Base-by-base conservation (phyloP, 1,284 basidiomycete species). In the Cutaneotrichosporon daszewskae region DNA sequence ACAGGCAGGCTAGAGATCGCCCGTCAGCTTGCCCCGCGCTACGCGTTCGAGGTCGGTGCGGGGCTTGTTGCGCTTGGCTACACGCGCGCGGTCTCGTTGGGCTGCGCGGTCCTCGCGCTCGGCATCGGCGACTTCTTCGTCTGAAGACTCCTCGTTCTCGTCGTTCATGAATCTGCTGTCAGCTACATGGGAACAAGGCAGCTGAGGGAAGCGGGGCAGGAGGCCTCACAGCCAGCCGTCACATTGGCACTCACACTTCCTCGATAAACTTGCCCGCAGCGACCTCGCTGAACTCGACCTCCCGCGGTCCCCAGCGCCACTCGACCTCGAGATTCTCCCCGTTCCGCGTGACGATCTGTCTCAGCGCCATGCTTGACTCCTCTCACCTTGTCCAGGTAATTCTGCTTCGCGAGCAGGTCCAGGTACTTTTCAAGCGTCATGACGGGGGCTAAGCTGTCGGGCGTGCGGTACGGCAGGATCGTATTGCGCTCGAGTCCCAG, bases 221-320 rank as follows among this genome's bases (percentile, higher is more conserved):
- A n/a, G 14, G 11, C 14, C 13, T 22, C 10, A 20, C 9, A 3
- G 3, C 22, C 23, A 40, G 27, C n/a, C 4, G n/a, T 8, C 2
- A 22, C 10, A 11, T n/a, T n/a, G n/a, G n/a, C n/a, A 58, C 66
- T 53, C 45, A 71, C 68, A 69, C 47, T 19, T 57, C 48, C 36
- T 58, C 59, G 22, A 71, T 66, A 43, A 68, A 71, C 23, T 49
- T 47, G 3, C 56, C 60, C 5, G 66, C 68, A 13, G 62, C 66
- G 20, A 56, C 48, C 39, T 69, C 68, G 11, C 58, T 58, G 31
- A 69, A 67, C 51, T 72, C 70, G 6, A 58, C 59, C 40, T 71
- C 67, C 29, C 68, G 54, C 35, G 56, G 51, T 14, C 70, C 70
- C 70, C 68, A 72, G 29, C 58, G 57, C 63, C 63, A 66, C 39